Evolutionary conservation across 140 eudicot species (phyloP), one percentile per base, ranked within the genome.

Genomic region (Anethum foeniculum): DNA sequence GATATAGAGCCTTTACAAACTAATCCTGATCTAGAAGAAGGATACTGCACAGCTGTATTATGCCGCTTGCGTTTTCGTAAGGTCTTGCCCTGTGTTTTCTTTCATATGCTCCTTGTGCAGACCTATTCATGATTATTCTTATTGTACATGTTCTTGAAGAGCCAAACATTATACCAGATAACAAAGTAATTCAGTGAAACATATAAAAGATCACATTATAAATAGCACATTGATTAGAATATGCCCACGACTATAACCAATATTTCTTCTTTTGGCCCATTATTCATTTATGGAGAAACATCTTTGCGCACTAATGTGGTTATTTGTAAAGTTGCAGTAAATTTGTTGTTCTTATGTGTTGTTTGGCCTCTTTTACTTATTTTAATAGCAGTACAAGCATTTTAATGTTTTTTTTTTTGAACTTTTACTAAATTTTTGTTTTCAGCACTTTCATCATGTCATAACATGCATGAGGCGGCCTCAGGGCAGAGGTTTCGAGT

Each of bases 1-100:
- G 99, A 94, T 81, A 77, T 89, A 77, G 99, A 94, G 76, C 92
- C 99, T 4, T 80, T 94, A 76, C 99, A 92, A 85, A 80, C 81
- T 80, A 90, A 94, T 86, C 88, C 84, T 77, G 91, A 94, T 88
- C 84, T 94, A 78, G 99, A 94, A 83, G 99, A 92, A 88, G 97
- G 97, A 62, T 89, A 90, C 71, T 94, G 97, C 91, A 89, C 85
- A 87, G 93, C 99, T 79, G 82, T 94, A 52, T 80, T 94, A 80
- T 94, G 99, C 87, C 99, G 99, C 81, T 85, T 94, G 89, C 97
- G 99, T 85, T 94, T 94, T 90, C 99, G 99, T 94, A 94, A 94
- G 99, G 99, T 94, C 97, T 92, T 92, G 85, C 85, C 90, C 91
- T 88, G 84, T 87, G 90, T 88, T 88, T 84, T 88, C 75, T 76